Percentiles rank a stretch among this genome's conserved stretches.
These are phyloP conservation scores for Paraconiothyrium sp. DNA, from an alignment of 2,329 filamentous ascomycete species.

Conservation along the genomic window DNA sequence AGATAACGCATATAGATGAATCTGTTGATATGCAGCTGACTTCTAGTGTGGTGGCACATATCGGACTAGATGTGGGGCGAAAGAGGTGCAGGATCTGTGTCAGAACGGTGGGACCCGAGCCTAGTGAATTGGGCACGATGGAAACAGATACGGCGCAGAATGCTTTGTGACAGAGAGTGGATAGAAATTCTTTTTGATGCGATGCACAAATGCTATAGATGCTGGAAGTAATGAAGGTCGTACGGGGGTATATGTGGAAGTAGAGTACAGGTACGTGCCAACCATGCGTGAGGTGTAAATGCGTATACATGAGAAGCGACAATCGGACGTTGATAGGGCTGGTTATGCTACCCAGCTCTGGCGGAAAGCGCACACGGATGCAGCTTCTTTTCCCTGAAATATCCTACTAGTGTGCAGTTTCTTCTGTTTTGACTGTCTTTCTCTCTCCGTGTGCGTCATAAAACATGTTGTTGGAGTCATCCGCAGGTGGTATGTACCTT, in stretches of 20 bases:
- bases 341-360: background rate
- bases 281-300: constrained; percentile 6
- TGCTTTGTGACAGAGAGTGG: background rate
- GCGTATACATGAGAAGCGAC: background rate
- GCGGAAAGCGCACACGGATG: too few relatives aligned
- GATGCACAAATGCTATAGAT: constrained; percentile 8
- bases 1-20: background rate
- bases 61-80: background rate
- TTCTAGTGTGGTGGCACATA: background rate
- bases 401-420: background rate
- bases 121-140: background rate
- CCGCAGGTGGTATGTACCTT: background rate
- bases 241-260: constrained; percentile 13
- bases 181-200: background rate
- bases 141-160: background rate
- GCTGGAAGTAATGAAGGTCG: background rate
- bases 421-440: background rate
- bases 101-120: background rate
- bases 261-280: constrained; percentile 9
- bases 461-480: constrained; percentile 11
- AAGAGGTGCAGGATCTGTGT: constrained; percentile 1
- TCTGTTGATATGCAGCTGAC: background rate
- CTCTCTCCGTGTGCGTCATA: background rate
- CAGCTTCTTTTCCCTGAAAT: background rate
- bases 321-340: background rate